Conservation (phyloP, 345 rosid species). For the Zanthoxylum bungeanum region DNA sequence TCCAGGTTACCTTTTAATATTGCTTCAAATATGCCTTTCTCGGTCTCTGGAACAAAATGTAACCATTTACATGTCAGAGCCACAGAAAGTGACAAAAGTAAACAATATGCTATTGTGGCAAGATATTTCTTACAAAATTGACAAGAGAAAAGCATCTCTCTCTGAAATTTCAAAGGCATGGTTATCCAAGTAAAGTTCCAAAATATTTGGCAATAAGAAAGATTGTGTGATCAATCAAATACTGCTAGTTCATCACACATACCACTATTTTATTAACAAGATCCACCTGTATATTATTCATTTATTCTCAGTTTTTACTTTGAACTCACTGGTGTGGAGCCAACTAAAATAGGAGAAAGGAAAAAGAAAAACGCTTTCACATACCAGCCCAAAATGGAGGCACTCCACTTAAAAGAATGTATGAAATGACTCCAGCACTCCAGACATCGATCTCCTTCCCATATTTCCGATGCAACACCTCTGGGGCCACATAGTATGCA, state of each 20-base stretch:
- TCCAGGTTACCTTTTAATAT: constrained; percentile 56
- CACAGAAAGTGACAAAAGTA: not conserved
- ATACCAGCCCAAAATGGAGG: constrained; percentile 98
- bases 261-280: not conserved
- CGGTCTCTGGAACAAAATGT: constrained; percentile 52
- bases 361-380: not conserved
- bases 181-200: not conserved
- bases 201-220: not conserved
- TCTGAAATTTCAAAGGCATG: not conserved
- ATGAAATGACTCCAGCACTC: constrained; percentile 91
- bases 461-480: constrained; percentile 62
- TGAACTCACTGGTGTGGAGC: not conserved
- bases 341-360: not conserved
- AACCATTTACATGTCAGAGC: constrained; percentile 1
- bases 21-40: constrained; percentile 57
- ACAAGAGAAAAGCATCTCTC: not conserved
- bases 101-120: not conserved
- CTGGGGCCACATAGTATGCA: constrained; percentile 95
- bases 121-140: not conserved
- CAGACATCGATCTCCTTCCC: constrained; percentile 92
- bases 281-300: not conserved
- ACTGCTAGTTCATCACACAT: not conserved
- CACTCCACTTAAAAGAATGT: constrained; percentile 88
- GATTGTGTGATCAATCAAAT: not conserved
- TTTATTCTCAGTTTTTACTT: not conserved